Conservation (phyloP, 331 rosid genomes). For the Rosa hybrid region DNA sequence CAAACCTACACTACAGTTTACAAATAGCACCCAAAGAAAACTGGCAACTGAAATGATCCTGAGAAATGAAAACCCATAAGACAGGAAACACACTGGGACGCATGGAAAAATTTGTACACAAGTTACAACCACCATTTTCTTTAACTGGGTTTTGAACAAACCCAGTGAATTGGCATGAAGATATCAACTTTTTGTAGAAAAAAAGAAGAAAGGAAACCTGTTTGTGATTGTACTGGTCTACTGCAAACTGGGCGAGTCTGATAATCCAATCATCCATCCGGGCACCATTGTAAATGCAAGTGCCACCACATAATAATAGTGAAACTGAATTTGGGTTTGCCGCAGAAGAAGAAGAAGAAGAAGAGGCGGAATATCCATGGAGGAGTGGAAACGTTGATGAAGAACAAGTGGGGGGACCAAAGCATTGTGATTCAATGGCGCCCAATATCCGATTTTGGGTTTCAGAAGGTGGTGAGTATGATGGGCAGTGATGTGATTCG, state of each 20-base stretch:
- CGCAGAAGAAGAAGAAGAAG: neutral
- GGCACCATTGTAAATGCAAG: slow-evolving; percentile 9
- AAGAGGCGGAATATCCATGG: neutral
- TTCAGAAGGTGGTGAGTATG: no score
- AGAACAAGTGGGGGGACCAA: neutral
- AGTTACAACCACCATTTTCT: no score
- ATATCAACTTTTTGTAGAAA: neutral
- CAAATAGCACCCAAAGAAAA: no score
- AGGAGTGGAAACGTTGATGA: neutral
- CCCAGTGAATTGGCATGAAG: neutral
- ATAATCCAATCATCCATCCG: slow-evolving; percentile 5
- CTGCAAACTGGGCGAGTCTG: slow-evolving; percentile 8
- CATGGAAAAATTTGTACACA: neutral
- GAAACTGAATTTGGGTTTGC: neutral
- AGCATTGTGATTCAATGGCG: neutral
- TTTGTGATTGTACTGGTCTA: neutral
- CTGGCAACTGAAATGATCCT: no score
- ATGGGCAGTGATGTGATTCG: no score
- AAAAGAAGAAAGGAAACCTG: slow-evolving; percentile 9
- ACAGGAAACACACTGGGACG: neutral
- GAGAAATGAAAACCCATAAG: no score
- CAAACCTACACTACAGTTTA: no score
- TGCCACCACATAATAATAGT: neutral
- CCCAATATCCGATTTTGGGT: neutral
- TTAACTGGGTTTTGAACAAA: no score